Conservation (phyloP, 768 basidiomycete species). For the Auriscalpium orientale region DNA sequence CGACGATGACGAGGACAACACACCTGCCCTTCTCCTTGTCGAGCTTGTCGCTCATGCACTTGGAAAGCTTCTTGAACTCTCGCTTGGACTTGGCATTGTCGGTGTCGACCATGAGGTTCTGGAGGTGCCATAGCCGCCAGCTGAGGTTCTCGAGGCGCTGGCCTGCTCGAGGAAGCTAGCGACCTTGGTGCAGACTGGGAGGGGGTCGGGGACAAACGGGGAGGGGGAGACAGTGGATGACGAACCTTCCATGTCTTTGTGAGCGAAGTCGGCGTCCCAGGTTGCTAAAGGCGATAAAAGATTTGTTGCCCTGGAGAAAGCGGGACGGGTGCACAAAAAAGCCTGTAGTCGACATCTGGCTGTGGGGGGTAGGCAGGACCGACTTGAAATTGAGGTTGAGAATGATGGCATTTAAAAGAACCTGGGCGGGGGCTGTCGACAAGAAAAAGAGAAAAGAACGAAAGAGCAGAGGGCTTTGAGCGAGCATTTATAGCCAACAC, state of each 20-base stretch:
- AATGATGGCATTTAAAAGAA: constrained; percentile 59
- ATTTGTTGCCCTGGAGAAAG: constrained; percentile 72
- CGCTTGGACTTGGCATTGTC: constrained; percentile 86
- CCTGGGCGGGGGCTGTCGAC: background rate
- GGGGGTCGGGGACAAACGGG: constrained; percentile 1
- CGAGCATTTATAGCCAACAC: background rate
- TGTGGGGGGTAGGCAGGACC: constrained; percentile 10
- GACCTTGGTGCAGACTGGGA: constrained; percentile 78
- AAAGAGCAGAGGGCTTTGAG: background rate
- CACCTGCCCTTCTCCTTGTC: constrained; percentile 90
- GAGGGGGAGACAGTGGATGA: constrained; percentile 6
- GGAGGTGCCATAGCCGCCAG: constrained; percentile 90
- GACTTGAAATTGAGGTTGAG: constrained; percentile 82
- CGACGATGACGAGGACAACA: constrained; percentile 23
- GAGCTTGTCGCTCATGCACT: constrained; percentile 84
- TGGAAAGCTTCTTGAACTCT: constrained; percentile 85
- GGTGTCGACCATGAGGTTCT: constrained; percentile 84
- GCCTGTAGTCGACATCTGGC: constrained; percentile 10
- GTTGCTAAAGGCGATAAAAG: constrained; percentile 89
- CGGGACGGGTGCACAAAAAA: constrained; percentile 12
- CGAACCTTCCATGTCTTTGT: constrained; percentile 89
- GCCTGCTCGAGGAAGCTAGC: constrained; percentile 84
- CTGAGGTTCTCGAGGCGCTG: constrained; percentile 87
- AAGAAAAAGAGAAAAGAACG: background rate
- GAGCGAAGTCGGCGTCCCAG: constrained; percentile 77